Base-by-base conservation (phyloP, 768 basidiomycete species). In the Lactarius tabidus region DNA sequence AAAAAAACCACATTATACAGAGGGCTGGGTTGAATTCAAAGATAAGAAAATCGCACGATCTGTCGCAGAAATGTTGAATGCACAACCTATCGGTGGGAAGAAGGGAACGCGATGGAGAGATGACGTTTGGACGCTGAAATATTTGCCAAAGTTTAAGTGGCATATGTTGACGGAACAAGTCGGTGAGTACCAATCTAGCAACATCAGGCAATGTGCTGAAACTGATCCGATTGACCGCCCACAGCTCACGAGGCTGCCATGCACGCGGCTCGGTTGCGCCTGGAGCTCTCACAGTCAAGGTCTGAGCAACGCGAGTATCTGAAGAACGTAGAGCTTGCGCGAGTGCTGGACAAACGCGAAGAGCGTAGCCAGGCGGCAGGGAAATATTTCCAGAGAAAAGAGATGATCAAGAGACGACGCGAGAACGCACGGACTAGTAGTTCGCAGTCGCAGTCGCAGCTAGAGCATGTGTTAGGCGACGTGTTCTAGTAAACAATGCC, bases 51-150 rank as follows among this genome's bases (percentile, higher is more conserved):
- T 98, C 52, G 97, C 95, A 0, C 85, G 95, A 23, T 87, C 86
- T 43, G 89, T 95, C 10, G 96, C 96, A 9, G 92, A 86, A 62
- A 93, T 98, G 93, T 79, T 99, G 69, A 99, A 99, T 73, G 97
- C 95, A 1, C 88, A 95, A 71, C 84, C 93, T 1, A 95, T 99
- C 65, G 97, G 96, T 33, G 94, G 93, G 2, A 95, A 93, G 79
- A 94, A 93, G 74, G 89, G 90, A 6, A 83, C 86, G 2, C 81
- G 93, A 64, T 98, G 93, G 92, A 81, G 93, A 73, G 96, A 98
- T 73, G 97, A 99, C 69, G 87, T 99, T 9, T 99, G 97, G 97
- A 98, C 97, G 63, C 96, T 98, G 94, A 96, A 96, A 74, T 99
- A 99, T 75, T 79, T 99, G 64, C 95, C 95, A 10, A 90, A 87